Conservation (phyloP, 805 yeast genomes). For the Myxozyma sirexii region DNA sequence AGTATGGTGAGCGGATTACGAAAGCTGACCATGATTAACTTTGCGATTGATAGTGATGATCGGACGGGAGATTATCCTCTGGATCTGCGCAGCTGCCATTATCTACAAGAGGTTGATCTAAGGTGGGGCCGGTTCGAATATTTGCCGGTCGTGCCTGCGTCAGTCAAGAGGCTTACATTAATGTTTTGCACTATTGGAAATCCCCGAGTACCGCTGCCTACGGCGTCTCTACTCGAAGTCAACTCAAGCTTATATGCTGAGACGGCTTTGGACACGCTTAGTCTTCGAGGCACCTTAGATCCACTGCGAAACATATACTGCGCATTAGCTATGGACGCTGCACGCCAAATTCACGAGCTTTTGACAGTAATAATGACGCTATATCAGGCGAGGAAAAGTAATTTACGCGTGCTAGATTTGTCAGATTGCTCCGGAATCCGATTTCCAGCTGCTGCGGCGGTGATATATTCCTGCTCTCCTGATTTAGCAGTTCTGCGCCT, state of each 20-base stretch:
- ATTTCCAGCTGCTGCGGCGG: constrained; percentile 11
- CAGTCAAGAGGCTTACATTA: neutral
- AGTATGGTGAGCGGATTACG: neutral
- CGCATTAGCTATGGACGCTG: constrained; percentile 1
- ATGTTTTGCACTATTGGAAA: neutral
- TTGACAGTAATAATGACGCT: neutral
- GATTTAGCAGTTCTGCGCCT: neutral
- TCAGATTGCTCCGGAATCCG: neutral
- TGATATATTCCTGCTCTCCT: neutral
- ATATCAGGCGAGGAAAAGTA: neutral
- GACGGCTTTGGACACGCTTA: neutral
- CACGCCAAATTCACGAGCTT: constrained; percentile 6
- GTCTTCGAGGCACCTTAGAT: constrained; percentile 5
- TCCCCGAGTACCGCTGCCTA: constrained; percentile 4
- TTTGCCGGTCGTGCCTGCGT: constrained; percentile 5
- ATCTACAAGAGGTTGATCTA: neutral
- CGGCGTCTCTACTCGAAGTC: neutral
- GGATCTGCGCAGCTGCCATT: neutral
- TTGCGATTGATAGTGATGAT: neutral
- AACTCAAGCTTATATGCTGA: neutral
- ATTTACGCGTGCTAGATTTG: neutral
- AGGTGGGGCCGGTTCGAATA: constrained; percentile 3
- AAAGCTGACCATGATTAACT: neutral
- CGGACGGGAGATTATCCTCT: neutral
- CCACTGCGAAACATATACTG: neutral